These are phyloP conservation scores for Silene vulgaris DNA, from an alignment of 179 eudicot species.

Conservation along the genomic window DNA sequence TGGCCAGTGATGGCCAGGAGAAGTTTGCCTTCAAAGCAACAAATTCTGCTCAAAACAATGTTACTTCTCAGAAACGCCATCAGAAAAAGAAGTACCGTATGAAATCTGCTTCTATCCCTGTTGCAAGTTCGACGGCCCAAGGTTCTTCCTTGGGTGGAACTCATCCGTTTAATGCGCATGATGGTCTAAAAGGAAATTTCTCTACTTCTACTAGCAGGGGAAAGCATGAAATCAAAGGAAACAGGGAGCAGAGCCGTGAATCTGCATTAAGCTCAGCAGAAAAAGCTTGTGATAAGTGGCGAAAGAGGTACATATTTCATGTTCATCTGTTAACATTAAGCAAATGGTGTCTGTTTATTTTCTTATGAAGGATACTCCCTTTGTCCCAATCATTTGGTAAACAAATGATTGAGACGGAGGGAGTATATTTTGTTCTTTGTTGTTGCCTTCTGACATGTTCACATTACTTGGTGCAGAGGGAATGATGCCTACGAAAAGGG, in stretches of 20 bases:
- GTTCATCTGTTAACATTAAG: neutral
- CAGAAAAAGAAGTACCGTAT: constrained; percentile 54
- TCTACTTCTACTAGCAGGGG: constrained; percentile 27
- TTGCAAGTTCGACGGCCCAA: constrained; percentile 28
- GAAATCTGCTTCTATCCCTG: constrained; percentile 44
- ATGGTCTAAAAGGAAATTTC: constrained; percentile 32
- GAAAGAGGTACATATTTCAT: constrained; percentile 49
- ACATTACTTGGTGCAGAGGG: constrained; percentile 52
- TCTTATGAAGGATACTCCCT: neutral
- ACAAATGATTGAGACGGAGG: too few relatives aligned
- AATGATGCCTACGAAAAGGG: constrained; percentile 80
- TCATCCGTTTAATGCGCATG: constrained; percentile 32
- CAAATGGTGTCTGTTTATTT: neutral
- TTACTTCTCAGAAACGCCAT: constrained; percentile 37
- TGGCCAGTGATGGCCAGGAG: constrained; percentile 26
- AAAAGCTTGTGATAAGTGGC: constrained; percentile 80
- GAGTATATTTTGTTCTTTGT: neutral
- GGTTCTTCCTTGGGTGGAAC: constrained; percentile 37
- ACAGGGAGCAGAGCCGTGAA: constrained; percentile 32
- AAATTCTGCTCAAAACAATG: constrained; percentile 34
- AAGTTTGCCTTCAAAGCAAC: constrained; percentile 43
- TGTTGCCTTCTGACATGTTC: neutral
- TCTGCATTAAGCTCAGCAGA: constrained; percentile 31
- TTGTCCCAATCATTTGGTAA: too few relatives aligned
- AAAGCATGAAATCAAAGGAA: constrained; percentile 25